Evolutionary conservation across 2,329 filamentous ascomycete species (phyloP), one percentile per base, ranked within the genome.

Genomic region (Fusarium sulawesiense): DNA sequence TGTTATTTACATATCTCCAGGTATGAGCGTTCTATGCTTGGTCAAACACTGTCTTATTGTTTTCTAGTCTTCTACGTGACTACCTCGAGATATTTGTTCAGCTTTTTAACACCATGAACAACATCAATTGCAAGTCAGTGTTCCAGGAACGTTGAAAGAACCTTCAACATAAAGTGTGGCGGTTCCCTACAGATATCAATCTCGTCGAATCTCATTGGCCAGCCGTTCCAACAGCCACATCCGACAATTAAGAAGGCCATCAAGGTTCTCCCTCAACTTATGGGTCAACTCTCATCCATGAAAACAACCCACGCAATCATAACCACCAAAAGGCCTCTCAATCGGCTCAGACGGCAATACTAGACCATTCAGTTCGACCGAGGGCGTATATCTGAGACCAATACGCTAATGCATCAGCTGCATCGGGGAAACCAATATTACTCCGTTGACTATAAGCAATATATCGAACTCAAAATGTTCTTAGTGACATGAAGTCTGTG

Each of bases 191-290:
- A n/a, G 16, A 25, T 32, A 51, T 25, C 41, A 20, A 45, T 47
- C 11, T 20, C 13, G 27, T 13, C 11, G 4, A 8, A 32, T 11
- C 21, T 29, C 4, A 75, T 75, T 75, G 71, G 73, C 11, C 32
- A 40, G 37, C 23, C 48, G 6, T 21, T 37, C 23, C 27, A 42
- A 25, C 59, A 75, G 73, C 73, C 73, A 75, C 73, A 73, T 23
- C 45, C 55, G 45, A 30, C 14, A 23, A 21, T 60, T 37, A 37
- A 56, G 30, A 59, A 71, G 64, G 46, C 71, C 71, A 76, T 76
- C 74, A 76, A 66, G 74, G 74, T 76, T 75, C 73, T 71, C 72
- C 71, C 73, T 69, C 72, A 69, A 6, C 16, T 25, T 32, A 45
- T 27, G 51, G 58, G 62, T 44, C 41, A 44, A 18, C 21, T 61